Base-by-base conservation (phyloP, 2,329 filamentous ascomycete genomes). In the Leptographium galeiforme region DNA sequence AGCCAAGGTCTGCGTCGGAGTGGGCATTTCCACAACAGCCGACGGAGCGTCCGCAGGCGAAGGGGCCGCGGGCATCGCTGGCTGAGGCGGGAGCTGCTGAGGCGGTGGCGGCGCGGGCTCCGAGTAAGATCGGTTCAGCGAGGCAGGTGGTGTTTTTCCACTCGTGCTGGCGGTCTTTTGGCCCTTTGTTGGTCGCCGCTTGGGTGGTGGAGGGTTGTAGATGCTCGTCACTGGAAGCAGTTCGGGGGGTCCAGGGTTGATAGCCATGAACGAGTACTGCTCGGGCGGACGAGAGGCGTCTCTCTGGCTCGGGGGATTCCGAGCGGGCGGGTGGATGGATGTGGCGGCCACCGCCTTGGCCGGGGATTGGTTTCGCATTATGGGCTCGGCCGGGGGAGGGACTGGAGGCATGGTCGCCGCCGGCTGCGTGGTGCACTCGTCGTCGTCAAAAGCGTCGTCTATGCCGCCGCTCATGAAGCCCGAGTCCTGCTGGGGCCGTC, bases 401-500 rank as follows among this genome's bases (percentile, higher is more conserved):
- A 54, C 33, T 1, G 39, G 39, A 2, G 55, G 55, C 3, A 50
- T 57, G 6, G 52, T 55, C 5, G 55, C 55, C 3, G 50, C 30
- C 4, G 25, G 30, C 13, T 54, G 51, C 8, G 51, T 50, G 8
- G 48, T 51, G 13, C 70, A 66, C 1, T 72, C 68, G 14, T 80
- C 75, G 30, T 87, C 80, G 40, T 84, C 84, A 55, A 88, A 79
- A 7, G 82, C 72, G 32, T 85, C 81, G n/a, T 85, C 78, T 16
- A 85, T 66, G 8, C 81, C 78, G n/a, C 85, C 85, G 63, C 87
- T 93, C 78, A 90, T 87, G 62, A 94, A 94, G 1, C 87, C 87
- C 14, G 87, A 90, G 63, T 95, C 88, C 8, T 75, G 74, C 58
- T 83, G 74, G 6, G 76, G 75, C 51, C 75, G 70, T 0, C 75